Percentiles rank a stretch among this genome's conserved stretches.
Conservation (phyloP, 192 early-diverging fungal genomes). For the Umbelopsis sp. region DNA sequence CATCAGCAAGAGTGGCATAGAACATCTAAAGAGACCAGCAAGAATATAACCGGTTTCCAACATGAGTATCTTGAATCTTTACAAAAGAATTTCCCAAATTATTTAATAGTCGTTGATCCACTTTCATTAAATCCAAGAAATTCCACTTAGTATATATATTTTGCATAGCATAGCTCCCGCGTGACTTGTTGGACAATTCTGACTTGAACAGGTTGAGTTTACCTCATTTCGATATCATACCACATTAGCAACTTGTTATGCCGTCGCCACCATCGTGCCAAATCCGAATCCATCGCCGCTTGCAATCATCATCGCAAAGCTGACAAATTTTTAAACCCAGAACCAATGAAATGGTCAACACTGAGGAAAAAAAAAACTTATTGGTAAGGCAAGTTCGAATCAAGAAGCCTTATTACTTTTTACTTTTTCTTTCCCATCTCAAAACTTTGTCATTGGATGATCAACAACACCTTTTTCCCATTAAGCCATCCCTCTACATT, state of each 20-base stretch:
- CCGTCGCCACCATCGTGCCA: background rate
- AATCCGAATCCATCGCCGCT: background rate
- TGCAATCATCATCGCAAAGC: background rate
- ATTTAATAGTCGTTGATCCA: too few relatives aligned
- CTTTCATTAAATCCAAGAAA: too few relatives aligned
- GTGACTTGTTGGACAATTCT: too few relatives aligned
- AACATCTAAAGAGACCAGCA: too few relatives aligned
- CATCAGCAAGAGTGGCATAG: too few relatives aligned
- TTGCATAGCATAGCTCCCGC: too few relatives aligned
- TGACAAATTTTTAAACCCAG: constrained; percentile 4
- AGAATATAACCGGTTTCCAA: too few relatives aligned
- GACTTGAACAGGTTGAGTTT: too few relatives aligned
- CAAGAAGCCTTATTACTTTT: background rate
- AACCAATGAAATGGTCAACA: background rate
- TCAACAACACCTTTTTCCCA: background rate
- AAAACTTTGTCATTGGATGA: background rate
- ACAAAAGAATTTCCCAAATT: too few relatives aligned
- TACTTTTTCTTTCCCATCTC: background rate
- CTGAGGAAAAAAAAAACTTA: background rate
- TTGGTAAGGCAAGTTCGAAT: background rate
- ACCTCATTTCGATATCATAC: background rate
- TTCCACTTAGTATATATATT: too few relatives aligned
- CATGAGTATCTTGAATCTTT: too few relatives aligned
- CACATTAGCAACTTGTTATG: background rate
- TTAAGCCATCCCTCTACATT: background rate